Base-by-base conservation (phyloP, 495 filamentous ascomycete species). In the Terfezia boudieri region DNA sequence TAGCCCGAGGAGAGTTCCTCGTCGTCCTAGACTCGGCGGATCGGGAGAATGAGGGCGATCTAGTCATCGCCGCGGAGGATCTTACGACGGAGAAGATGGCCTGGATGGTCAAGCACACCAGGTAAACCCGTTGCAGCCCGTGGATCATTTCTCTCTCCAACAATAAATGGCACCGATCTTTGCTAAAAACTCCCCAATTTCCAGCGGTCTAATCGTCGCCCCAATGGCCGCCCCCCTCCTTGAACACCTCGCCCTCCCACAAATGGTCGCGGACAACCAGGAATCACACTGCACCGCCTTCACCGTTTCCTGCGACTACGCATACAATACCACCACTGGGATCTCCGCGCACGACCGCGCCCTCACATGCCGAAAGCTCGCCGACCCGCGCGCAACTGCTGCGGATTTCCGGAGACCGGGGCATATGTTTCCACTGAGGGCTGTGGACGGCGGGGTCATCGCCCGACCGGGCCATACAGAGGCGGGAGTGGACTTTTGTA, bases 41-140 rank as follows among this genome's bases (percentile, higher is more conserved):
- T 55, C 88, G 90, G 64, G 92, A 98, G 67, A 96, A 96, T 69
- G 92, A 98, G 73, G 92, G 86, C 61, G 90, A 98, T 70, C 80
- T 98, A 26, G 93, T 98, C 67, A 89, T 95, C 62, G 85, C 92
- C 52, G 92, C 87, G 22, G 73, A 86, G 37, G 75, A 83, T 58
- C 71, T 95, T 61, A 95, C 89, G 20, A 73, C 85, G 14, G 75
- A 83, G 52, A 87, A 96, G 67, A 87, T 88, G 83, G 86, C 86
- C 56, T 96, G 95, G 69, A 78, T 98, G 74, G 77, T 98, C 60
- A 84, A 87, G 32, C 77, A 94, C 65, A 80, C 81, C 14, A 79
- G 76, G 73, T 77, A 59, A 16, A 7, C 22, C 20, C 20, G 20
- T 20, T 20, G 20, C 20, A 20, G 2, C 20, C 37, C 46, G 32